Conservation (phyloP, 2,329 filamentous ascomycete genomes). For the Penicillium paneum region DNA sequence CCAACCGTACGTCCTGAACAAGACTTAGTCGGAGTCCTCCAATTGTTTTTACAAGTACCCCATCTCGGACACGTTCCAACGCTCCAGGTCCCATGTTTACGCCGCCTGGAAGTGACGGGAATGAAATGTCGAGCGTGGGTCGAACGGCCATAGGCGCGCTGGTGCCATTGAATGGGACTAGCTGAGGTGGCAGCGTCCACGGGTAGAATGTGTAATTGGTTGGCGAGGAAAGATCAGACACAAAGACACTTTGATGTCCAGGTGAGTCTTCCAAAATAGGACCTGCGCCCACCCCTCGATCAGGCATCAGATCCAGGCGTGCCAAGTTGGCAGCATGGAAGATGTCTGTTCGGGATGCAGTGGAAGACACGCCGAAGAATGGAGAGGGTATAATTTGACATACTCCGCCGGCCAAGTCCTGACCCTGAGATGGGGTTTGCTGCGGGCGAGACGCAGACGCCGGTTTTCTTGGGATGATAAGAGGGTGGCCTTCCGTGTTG, state of each 20-base stretch:
- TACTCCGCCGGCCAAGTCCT: slow-evolving; percentile 42
- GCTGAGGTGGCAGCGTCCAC: slow-evolving; percentile 77
- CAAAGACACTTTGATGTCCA: slow-evolving; percentile 54
- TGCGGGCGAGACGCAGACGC: slow-evolving; percentile 7
- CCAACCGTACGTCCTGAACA: slow-evolving; percentile 45
- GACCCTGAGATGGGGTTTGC: slow-evolving; percentile 7
- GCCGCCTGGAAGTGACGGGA: slow-evolving; percentile 55
- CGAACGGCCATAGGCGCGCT: slow-evolving; percentile 70
- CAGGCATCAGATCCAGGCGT: slow-evolving; percentile 71
- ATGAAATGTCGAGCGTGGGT: slow-evolving; percentile 68
- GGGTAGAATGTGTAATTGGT: slow-evolving; percentile 85
- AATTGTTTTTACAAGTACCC: slow-evolving; percentile 59
- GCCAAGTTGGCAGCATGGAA: slow-evolving; percentile 88
- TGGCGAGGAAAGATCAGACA: slow-evolving; percentile 56
- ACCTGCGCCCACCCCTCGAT: slow-evolving; percentile 55
- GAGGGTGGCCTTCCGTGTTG: slow-evolving; percentile 90
- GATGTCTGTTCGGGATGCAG: slow-evolving; percentile 73
- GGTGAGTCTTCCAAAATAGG: slow-evolving; percentile 53
- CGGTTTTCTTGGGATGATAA: slow-evolving; percentile 67
- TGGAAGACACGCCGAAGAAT: slow-evolving; percentile 70
- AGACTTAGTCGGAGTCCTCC: slow-evolving; percentile 56
- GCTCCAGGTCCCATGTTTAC: slow-evolving; percentile 45
- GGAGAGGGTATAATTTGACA: slow-evolving; percentile 64
- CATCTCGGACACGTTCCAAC: slow-evolving; percentile 57
- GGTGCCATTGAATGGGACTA: slow-evolving; percentile 74